Conservation (phyloP, 371 early-diverging fungal genomes). For the Ordospora pajunii region DNA sequence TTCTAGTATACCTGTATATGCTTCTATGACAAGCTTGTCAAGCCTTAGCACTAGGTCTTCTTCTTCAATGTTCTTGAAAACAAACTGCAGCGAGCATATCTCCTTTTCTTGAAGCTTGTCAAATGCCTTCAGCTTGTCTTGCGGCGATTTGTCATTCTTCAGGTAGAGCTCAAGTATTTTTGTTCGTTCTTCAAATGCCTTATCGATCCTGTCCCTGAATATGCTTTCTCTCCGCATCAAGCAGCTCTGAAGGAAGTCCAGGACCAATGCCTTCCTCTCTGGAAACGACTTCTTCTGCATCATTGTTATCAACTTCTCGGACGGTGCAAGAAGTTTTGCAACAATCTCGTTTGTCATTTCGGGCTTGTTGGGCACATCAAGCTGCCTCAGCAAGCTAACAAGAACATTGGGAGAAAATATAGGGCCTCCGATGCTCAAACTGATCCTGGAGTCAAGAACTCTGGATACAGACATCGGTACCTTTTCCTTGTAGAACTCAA, state of each 20-base stretch:
- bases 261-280: constrained; percentile 42
- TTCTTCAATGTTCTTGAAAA: constrained; percentile 26
- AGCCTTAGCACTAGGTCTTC: not conserved
- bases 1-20: not conserved
- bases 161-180: constrained; percentile 24
- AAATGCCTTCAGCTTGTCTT: constrained; percentile 5
- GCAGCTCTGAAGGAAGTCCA: constrained; percentile 44
- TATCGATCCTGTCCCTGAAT: constrained; percentile 39
- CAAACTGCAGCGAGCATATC: constrained; percentile 18
- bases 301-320: constrained; percentile 22
- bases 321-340: constrained; percentile 35
- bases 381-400: not conserved
- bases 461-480: not conserved
- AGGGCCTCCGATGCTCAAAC: constrained; percentile 53
- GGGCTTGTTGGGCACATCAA: constrained; percentile 26
- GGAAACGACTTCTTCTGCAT: constrained; percentile 27
- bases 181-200: constrained; percentile 48
- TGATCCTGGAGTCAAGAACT: constrained; percentile 38
- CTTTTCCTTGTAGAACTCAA: constrained; percentile 36
- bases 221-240: constrained; percentile 10
- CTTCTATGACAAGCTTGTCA: constrained; percentile 1
- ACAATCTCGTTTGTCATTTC: constrained; percentile 32
- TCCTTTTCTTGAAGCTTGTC: constrained; percentile 38
- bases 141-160: constrained; percentile 4
- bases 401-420: constrained; percentile 51